Percentiles rank a stretch among this genome's conserved stretches.
These are phyloP conservation scores for Neolecta irregularis DNA, from an alignment of 1,139 yeast species.

Conservation along the genomic window DNA sequence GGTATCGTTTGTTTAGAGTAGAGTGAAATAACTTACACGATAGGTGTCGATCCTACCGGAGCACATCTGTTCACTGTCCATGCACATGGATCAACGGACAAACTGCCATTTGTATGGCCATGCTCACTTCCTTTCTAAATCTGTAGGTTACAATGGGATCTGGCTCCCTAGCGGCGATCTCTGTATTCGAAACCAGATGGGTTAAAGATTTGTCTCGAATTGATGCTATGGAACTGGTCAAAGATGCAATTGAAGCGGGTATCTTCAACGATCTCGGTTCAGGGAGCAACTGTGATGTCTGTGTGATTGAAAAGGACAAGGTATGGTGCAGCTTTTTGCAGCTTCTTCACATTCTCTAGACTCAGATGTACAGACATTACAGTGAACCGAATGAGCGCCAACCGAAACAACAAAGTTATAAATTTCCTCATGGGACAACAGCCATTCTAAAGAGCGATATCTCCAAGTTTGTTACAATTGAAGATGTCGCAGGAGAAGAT, in stretches of 20 bases:
- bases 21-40: too few relatives aligned
- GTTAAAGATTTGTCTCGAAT: constrained; percentile 60
- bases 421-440: constrained; percentile 82
- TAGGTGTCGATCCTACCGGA: constrained; percentile 85
- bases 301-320: constrained; percentile 81
- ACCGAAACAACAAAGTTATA: constrained; percentile 64
- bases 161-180: constrained; percentile 98
- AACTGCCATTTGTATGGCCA: constrained; percentile 6
- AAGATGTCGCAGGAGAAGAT: constrained; percentile 25
- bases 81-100: constrained; percentile 93
- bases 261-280: constrained; percentile 98
- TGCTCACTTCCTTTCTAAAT: constrained; percentile 57
- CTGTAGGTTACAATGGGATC: constrained; percentile 85
- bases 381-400: constrained; percentile 81
- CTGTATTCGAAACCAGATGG: constrained; percentile 84
- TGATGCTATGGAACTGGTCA: constrained; percentile 76
- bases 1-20: too few relatives aligned
- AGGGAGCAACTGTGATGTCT: constrained; percentile 91
- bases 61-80: constrained; percentile 84
- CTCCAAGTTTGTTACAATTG: constrained; percentile 41
- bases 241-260: constrained; percentile 93
- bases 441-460: constrained; percentile 57
- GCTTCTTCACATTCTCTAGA: constrained; percentile 24
- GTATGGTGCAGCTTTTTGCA: neutral
- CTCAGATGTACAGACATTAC: constrained; percentile 69